A percentile compares a stretch with the other conserved stretches of the same genome.
Conservation (phyloP, 108 stramenopile genomes). For the Discostella stelligeroides region DNA sequence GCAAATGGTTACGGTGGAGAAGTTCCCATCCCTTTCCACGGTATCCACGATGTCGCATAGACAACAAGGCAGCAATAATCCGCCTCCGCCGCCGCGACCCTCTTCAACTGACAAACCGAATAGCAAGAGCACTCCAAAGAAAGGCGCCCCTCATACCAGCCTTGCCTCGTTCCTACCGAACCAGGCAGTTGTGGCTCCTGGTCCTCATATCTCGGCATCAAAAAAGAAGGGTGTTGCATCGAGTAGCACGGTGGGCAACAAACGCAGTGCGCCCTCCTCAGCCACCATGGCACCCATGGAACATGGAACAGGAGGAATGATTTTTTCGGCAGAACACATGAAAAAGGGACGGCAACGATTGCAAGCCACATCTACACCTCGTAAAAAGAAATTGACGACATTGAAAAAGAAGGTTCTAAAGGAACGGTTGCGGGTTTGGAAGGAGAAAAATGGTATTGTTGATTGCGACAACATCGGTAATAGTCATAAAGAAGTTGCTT, state of each 20-base stretch:
- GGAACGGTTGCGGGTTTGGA: slow-evolving; percentile 78
- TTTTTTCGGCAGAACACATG: neutral
- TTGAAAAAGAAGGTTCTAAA: slow-evolving; percentile 83
- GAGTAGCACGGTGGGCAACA: slow-evolving; percentile 4
- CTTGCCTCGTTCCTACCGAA: too few relatives aligned
- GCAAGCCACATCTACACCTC: slow-evolving; percentile 22
- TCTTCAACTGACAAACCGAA: too few relatives aligned
- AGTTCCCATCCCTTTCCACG: slow-evolving; percentile 17
- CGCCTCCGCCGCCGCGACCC: neutral
- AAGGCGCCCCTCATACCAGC: too few relatives aligned
- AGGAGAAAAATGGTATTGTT: slow-evolving; percentile 42
- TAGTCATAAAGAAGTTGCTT: neutral
- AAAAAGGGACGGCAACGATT: slow-evolving; percentile 72
- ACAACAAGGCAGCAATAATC: neutral
- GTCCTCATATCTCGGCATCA: neutral
- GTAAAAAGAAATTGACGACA: slow-evolving; percentile 78
- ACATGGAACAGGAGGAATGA: neutral
- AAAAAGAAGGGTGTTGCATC: neutral
- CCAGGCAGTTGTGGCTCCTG: too few relatives aligned
- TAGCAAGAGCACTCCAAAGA: too few relatives aligned
- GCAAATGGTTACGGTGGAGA: slow-evolving; percentile 3
- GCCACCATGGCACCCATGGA: neutral
- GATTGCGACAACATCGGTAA: neutral
- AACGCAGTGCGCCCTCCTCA: slow-evolving; percentile 13
- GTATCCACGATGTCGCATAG: neutral